phyloP scores from a whole-genome alignment of 768 basidiomycete species.

The Epithele typhae region DNA sequence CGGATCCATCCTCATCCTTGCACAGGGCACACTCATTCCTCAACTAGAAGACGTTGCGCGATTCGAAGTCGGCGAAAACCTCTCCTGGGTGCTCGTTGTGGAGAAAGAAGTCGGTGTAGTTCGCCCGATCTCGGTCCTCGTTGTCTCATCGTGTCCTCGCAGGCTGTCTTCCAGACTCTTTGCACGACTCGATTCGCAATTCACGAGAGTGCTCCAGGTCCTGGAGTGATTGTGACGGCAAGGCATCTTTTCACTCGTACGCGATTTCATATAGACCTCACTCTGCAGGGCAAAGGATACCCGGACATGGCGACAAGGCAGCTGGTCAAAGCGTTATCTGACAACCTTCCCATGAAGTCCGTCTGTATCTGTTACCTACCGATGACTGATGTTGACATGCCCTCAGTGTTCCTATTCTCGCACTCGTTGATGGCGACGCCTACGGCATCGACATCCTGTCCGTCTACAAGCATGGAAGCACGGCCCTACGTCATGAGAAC shows the following conservation, averaged over 20 bases:
- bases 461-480: conserved; percentile 81
- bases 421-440: conserved; percentile 86
- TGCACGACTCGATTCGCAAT: conserved; percentile 52
- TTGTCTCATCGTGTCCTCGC: neutral
- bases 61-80: conserved; percentile 48
- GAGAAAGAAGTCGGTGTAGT: conserved; percentile 84
- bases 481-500: conserved; percentile 64
- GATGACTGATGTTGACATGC: neutral
- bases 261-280: neutral
- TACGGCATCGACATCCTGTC: conserved; percentile 91
- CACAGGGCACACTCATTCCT: conserved; percentile 74
- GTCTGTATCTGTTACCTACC: conserved; percentile 10
- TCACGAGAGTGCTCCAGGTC: conserved; percentile 47
- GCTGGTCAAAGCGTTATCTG: conserved; percentile 68
- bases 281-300: conserved; percentile 86
- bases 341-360: conserved; percentile 59
- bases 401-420: conserved; percentile 68
- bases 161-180: conserved; percentile 95
- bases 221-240: conserved; percentile 79
- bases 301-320: conserved; percentile 91
- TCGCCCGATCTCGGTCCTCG: neutral
- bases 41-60: conserved; percentile 64
- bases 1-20: too few relatives aligned
- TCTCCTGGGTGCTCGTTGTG: conserved; percentile 80
- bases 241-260: neutral